Conservation (phyloP, 2,329 filamentous ascomycete genomes). For the Nothopassalora personata region DNA sequence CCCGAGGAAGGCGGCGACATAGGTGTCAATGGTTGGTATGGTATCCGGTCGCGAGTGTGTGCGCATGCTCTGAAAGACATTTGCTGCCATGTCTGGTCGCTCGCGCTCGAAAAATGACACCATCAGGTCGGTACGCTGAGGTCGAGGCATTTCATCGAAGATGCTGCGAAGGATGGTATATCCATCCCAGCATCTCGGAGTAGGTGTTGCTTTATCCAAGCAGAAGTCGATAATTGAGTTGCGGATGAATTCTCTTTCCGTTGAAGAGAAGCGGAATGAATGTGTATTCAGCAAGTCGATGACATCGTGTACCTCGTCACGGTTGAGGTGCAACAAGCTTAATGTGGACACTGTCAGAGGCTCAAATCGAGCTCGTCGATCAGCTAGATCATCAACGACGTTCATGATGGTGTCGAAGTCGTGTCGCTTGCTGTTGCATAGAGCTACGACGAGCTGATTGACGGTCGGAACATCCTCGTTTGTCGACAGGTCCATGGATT, state of each 20-base stretch:
- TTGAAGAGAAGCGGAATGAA: constrained; percentile 62
- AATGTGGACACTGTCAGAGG: constrained; percentile 69
- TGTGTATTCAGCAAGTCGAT: constrained; percentile 77
- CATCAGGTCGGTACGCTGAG: constrained; percentile 69
- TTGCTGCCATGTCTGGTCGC: constrained; percentile 75
- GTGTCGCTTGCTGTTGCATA: constrained; percentile 57
- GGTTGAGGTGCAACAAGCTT: constrained; percentile 66
- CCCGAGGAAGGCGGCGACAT: constrained; percentile 71
- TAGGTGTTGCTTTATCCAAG: constrained; percentile 56
- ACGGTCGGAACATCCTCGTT: constrained; percentile 58
- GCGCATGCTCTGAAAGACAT: constrained; percentile 94
- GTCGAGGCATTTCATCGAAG: constrained; percentile 59
- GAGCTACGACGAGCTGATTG: constrained; percentile 66
- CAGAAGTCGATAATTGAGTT: constrained; percentile 64
- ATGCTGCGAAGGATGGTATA: constrained; percentile 55
- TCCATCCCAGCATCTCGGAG: constrained; percentile 57
- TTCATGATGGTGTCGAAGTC: constrained; percentile 66
- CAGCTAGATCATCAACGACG: constrained; percentile 67
- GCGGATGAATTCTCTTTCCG: constrained; percentile 63
- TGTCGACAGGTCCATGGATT: constrained; percentile 50
- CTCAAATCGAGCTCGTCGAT: constrained; percentile 63
- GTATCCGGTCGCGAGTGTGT: constrained; percentile 58
- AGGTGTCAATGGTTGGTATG: constrained; percentile 67
- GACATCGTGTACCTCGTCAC: constrained; percentile 71
- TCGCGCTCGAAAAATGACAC: constrained; percentile 72